phyloP scores from a whole-genome alignment of 2,329 filamentous ascomycete species.

The Hypoxylon sp. region DNA sequence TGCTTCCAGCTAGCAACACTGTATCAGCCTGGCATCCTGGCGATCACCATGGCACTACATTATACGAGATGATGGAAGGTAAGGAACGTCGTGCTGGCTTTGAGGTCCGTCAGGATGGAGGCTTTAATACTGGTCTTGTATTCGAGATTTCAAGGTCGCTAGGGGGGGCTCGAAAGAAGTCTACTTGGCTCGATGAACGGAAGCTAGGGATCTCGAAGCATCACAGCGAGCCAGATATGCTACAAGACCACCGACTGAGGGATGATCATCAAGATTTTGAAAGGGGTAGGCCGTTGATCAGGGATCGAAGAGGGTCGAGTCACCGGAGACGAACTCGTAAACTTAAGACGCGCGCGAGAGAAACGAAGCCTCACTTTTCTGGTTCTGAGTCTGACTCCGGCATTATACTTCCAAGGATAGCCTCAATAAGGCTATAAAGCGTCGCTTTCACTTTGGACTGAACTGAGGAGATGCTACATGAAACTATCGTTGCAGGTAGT shows the following conservation, averaged over 20 bases:
- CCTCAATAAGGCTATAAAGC: too few species aligned
- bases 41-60: slow-evolving; percentile 45
- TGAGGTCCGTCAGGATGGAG: not conserved
- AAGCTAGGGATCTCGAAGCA: not conserved
- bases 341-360: too few species aligned
- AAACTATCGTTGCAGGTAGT: too few species aligned
- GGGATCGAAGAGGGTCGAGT: too few species aligned
- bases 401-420: too few species aligned
- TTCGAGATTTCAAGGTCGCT: not conserved
- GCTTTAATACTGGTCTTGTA: not conserved
- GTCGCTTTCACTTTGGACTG: too few species aligned
- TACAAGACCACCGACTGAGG: not conserved
- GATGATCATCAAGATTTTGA: not conserved
- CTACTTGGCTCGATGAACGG: not conserved
- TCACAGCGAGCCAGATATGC: not conserved
- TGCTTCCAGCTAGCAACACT: slow-evolving; percentile 44
- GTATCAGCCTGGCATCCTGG: slow-evolving; percentile 38
- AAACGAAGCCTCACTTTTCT: too few species aligned
- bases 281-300: not conserved
- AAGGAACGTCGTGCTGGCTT: not conserved
- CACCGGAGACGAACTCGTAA: too few species aligned
- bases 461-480: too few species aligned
- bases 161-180: not conserved
- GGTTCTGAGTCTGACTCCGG: too few species aligned
- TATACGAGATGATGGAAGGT: slow-evolving; percentile 42